Percentiles rank a stretch among this genome's conserved stretches.
Conservation (phyloP, 2,329 filamentous ascomycete genomes). For the Chalaropsis ovoidea region DNA sequence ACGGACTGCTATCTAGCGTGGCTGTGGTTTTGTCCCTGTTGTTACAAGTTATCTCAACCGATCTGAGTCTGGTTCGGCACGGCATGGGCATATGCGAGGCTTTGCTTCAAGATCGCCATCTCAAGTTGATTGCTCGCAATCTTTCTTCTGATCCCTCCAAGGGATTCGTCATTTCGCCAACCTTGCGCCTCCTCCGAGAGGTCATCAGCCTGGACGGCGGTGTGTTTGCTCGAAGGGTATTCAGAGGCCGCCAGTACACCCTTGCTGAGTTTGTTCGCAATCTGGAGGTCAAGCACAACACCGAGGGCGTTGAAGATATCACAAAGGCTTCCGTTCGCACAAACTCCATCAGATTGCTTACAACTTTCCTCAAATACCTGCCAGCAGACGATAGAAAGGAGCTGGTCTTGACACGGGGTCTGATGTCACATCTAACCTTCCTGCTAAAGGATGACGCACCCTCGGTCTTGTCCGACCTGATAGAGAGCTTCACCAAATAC, state of each 20-base stretch:
- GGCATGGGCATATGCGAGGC: constrained; percentile 72
- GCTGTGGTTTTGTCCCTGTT: constrained; percentile 73
- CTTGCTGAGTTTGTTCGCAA: constrained; percentile 73
- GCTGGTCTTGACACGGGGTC: constrained; percentile 66
- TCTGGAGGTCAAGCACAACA: constrained; percentile 56
- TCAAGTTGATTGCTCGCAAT: constrained; percentile 69
- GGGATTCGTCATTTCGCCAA: constrained; percentile 80
- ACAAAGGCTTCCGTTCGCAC: constrained; percentile 70
- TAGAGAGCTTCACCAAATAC: constrained; percentile 58
- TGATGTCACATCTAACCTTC: constrained; percentile 73
- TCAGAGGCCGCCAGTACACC: constrained; percentile 65
- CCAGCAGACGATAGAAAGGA: constrained; percentile 69
- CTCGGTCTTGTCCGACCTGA: constrained; percentile 61
- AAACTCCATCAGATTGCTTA: constrained; percentile 69
- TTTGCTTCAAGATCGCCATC: constrained; percentile 67
- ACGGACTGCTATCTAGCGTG: constrained; percentile 68
- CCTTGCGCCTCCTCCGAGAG: constrained; percentile 74
- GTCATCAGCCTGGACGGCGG: constrained; percentile 81
- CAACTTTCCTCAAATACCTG: constrained; percentile 69
- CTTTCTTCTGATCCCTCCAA: constrained; percentile 72
- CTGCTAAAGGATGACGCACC: constrained; percentile 69
- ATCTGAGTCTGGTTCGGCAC: constrained; percentile 62
- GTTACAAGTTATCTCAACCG: constrained; percentile 63
- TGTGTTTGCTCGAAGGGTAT: constrained; percentile 63
- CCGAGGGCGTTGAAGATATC: constrained; percentile 50